phyloP scores from a whole-genome alignment of 768 basidiomycete genomes.

The Phlebiopsis flavidoalba region DNA sequence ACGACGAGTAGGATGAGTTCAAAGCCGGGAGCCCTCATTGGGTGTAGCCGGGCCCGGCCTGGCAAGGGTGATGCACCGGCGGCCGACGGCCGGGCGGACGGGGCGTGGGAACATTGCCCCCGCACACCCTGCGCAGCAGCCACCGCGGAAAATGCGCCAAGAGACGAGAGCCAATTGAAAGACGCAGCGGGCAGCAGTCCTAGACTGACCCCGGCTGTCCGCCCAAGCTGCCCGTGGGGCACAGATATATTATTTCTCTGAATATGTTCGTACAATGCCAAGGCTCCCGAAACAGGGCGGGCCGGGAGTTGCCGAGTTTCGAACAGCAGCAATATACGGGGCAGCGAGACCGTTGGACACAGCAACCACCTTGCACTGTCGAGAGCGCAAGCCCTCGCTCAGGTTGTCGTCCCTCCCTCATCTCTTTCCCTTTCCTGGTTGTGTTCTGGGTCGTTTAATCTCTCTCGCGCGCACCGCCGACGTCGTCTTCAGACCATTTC shows the following conservation, averaged over 20 bases:
- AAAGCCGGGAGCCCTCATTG: conserved; percentile 11
- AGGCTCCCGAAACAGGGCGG: not conserved
- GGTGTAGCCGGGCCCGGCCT: conserved; percentile 4
- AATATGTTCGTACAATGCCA: not conserved
- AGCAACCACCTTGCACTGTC: conserved; percentile 2
- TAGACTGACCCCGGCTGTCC: too few relatives aligned
- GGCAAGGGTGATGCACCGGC: not conserved
- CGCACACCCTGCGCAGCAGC: not conserved
- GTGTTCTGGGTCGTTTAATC: not conserved
- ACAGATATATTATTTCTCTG: too few relatives aligned
- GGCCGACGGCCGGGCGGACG: not conserved
- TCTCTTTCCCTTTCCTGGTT: not conserved
- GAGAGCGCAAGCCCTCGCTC: not conserved
- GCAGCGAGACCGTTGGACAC: not conserved
- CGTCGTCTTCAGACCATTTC: not conserved
- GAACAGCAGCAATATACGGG: conserved; percentile 4
- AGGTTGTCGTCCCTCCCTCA: not conserved
- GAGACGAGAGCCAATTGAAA: too few relatives aligned
- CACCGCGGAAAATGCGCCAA: too few relatives aligned
- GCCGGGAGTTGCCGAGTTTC: not conserved
- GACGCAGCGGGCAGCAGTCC: too few relatives aligned
- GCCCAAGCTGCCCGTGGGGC: too few relatives aligned
- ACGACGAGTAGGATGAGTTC: conserved; percentile 7
- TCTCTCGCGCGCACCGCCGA: not conserved
- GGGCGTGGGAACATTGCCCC: not conserved